Evolutionary conservation across 768 basidiomycete genomes (phyloP), one percentile per base, ranked within the genome.

Genomic region (Lactarius vividus): DNA sequence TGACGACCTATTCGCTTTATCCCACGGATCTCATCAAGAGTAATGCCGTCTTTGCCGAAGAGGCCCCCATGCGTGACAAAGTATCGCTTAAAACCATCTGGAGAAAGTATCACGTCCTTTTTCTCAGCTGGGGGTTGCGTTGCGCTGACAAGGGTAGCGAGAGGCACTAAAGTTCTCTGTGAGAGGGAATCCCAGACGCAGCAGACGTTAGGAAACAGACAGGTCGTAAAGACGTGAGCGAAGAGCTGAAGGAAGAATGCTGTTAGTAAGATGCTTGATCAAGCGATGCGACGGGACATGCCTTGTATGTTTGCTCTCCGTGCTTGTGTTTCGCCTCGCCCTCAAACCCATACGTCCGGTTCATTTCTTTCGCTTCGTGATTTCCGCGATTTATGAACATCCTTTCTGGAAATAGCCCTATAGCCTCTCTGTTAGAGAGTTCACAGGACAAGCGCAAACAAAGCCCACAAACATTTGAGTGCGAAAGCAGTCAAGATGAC

Each of bases 341-440:
- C 76, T 96, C 94, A 72, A 96, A 96, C 1, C 94, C 94, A 75
- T 96, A 95, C 26, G 88, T 85, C 57, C 89, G 80, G 77, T 99
- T 99, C 97, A 99, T 98, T 55, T 98, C 95, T 75, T 92, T 92
- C 66, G 94, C 88, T 78, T 96, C 94, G 73, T 98, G 96, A 78
- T 98, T 98, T 20, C 96, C 96, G 69, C 96, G 86, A 75, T 99
- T 98, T 74, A 99, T 85, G 76, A 84, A 96, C 82, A 98, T 92
- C 64, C 81, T 85, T 64, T 85, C 85, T 4, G 96, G 96, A 77
- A 92, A 94, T 63, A 98, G 78, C 96, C 96, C 93, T 94, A 67
- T 33, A n/a, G 67, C 64, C 55, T 53, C 66, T 42, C 71, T 67
- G 62, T 57, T 29, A 55, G 39, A 23, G 42, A 44, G 60, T 33